phyloP scores from a whole-genome alignment of 306 rosid genomes.

The Prunus armeniaca region DNA sequence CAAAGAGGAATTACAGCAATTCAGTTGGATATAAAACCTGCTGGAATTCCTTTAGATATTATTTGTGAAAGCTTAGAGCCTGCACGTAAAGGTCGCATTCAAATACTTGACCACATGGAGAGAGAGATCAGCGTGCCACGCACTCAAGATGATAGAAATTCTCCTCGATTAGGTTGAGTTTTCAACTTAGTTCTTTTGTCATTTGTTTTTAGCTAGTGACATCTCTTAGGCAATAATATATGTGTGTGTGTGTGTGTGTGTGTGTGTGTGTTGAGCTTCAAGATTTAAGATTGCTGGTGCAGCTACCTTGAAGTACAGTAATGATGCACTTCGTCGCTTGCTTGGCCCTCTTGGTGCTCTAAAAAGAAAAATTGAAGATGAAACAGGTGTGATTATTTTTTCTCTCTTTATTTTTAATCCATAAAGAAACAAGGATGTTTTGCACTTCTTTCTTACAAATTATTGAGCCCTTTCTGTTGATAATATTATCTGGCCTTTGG shows the following conservation, averaged over 20 bases:
- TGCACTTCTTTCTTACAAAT: background rate
- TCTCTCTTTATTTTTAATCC: background rate
- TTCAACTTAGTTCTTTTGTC: background rate
- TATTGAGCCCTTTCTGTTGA: background rate
- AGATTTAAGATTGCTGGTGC: slow-evolving; percentile 36
- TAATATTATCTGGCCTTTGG: background rate
- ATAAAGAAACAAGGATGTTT: background rate
- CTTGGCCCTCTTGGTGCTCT: slow-evolving; percentile 90
- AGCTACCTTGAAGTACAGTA: slow-evolving; percentile 80
- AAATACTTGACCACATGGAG: slow-evolving; percentile 89
- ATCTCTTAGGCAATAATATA: slow-evolving; percentile 7
- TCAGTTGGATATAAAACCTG: slow-evolving; percentile 96
- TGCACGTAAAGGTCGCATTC: slow-evolving; percentile 87
- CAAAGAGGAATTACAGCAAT: slow-evolving; percentile 80
- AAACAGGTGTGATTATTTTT: slow-evolving; percentile 61
- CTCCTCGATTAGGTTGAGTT: slow-evolving; percentile 73
- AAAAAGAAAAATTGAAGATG: slow-evolving; percentile 76
- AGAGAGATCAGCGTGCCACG: slow-evolving; percentile 70
- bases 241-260: no score
- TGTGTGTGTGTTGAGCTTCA: slow-evolving; percentile 14
- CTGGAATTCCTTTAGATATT: slow-evolving; percentile 93
- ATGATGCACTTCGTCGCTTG: slow-evolving; percentile 74
- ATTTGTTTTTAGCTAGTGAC: slow-evolving; percentile 11
- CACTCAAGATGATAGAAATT: slow-evolving; percentile 41
- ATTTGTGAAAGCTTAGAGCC: slow-evolving; percentile 80